Percentiles rank a stretch among this genome's conserved stretches.
Evolutionary conservation across 148 eudicot species (phyloP).

Genomic region (Gaultheria prostrata): DNA sequence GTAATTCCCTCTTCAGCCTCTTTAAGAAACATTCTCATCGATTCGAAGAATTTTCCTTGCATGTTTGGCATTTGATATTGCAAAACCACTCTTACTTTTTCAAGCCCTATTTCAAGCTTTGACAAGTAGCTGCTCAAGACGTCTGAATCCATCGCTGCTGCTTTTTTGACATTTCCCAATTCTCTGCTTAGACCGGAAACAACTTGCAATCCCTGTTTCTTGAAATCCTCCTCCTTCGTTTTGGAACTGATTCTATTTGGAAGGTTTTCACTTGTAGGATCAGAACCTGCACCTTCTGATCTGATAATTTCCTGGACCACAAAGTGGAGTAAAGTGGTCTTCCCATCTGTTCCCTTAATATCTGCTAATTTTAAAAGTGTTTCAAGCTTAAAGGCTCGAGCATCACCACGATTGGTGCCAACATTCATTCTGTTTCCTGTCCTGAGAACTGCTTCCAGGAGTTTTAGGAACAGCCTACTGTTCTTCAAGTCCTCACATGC

Average conservation of each 20-base stretch:
- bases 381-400: constrained; percentile 85
- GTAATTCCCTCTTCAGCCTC: constrained; percentile 46
- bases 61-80: constrained; percentile 53
- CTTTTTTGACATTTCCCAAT: constrained; percentile 69
- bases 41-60: constrained; percentile 66
- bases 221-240: constrained; percentile 64
- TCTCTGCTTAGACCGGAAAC: constrained; percentile 79
- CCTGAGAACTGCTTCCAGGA: constrained; percentile 92
- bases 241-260: constrained; percentile 36
- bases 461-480: constrained; percentile 84
- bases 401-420: constrained; percentile 95
- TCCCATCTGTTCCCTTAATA: constrained; percentile 89
- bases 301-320: constrained; percentile 95
- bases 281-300: constrained; percentile 63
- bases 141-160: constrained; percentile 95
- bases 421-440: constrained; percentile 98
- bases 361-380: constrained; percentile 83
- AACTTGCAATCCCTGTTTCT: constrained; percentile 74
- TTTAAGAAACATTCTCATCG: constrained; percentile 42
- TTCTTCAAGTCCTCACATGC: constrained; percentile 83
- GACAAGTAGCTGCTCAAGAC: constrained; percentile 77
- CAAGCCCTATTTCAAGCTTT: constrained; percentile 83
- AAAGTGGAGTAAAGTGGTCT: constrained; percentile 94
- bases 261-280: constrained; percentile 27
- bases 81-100: constrained; percentile 55